These are phyloP conservation scores for Eimeria brunetti DNA, from an alignment of 169 alveolate species.

Conservation along the genomic window DNA sequence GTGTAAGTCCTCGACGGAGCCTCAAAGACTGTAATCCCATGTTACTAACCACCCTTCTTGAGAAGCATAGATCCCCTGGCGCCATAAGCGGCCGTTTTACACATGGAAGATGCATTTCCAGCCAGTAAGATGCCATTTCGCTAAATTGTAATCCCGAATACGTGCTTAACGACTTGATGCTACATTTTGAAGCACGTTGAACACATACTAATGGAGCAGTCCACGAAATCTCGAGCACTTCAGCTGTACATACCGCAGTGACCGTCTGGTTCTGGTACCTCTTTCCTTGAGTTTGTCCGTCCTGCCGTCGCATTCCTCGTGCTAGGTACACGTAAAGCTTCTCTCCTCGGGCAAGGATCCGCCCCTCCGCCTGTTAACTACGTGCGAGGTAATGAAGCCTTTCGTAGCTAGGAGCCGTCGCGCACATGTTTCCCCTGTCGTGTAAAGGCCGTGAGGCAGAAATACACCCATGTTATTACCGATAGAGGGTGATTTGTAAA, in stretches of 20 bases:
- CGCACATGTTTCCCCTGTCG: neutral
- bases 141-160: neutral
- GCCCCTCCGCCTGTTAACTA: neutral
- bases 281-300: slow-evolving; percentile 20
- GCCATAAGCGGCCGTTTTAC: neutral
- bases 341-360: neutral
- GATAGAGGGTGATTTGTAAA: neutral
- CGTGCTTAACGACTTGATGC: neutral
- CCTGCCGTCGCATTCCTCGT: neutral
- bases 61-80: neutral
- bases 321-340: neutral
- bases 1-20: slow-evolving; percentile 7
- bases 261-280: neutral
- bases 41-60: neutral
- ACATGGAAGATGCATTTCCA: neutral
- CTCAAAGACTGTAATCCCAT: neutral
- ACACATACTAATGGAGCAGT: neutral
- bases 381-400: neutral
- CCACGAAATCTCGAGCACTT: neutral
- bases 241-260: neutral
- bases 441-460: slow-evolving; percentile 7
- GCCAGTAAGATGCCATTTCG: neutral
- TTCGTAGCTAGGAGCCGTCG: neutral
- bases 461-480: neutral
- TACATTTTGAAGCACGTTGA: neutral